These are phyloP conservation scores for Acer saccharum DNA, from an alignment of 345 rosid genomes.

Conservation along the genomic window DNA sequence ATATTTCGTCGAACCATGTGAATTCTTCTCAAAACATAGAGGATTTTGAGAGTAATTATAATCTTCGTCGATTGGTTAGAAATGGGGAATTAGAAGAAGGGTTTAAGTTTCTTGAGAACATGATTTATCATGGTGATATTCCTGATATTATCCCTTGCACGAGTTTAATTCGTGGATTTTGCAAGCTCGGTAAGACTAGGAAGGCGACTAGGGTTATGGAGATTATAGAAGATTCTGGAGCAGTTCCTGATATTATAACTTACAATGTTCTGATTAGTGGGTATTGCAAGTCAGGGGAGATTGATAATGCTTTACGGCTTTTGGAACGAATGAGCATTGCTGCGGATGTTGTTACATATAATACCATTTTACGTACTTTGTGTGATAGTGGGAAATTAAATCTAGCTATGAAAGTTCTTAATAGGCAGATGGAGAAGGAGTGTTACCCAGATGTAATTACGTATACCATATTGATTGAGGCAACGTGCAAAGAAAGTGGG, in stretches of 20 bases:
- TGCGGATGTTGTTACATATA: constrained; percentile 83
- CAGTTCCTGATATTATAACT: constrained; percentile 74
- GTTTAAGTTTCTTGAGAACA: constrained; percentile 69
- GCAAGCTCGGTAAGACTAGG: constrained; percentile 65
- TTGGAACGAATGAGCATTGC: constrained; percentile 78
- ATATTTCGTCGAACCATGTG: constrained; percentile 27
- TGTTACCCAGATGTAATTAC: constrained; percentile 80
- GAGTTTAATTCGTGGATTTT: constrained; percentile 75
- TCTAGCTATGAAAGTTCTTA: constrained; percentile 80
- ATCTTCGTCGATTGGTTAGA: constrained; percentile 60
- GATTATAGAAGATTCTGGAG: constrained; percentile 74
- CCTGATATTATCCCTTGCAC: constrained; percentile 79
- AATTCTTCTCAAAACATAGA: constrained; percentile 42
- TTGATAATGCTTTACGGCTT: constrained; percentile 60
- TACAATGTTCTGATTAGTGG: constrained; percentile 83
- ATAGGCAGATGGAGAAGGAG: constrained; percentile 56
- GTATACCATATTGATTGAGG: constrained; percentile 83
- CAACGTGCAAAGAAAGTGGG: constrained; percentile 80
- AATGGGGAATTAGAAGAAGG: constrained; percentile 67
- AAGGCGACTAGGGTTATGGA: constrained; percentile 78
- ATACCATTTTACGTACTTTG: constrained; percentile 73
- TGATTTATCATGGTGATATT: constrained; percentile 72
- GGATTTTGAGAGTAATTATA: constrained; percentile 64
- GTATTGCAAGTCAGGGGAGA: constrained; percentile 81
- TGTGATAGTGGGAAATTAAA: constrained; percentile 75